A percentile compares a stretch with the other conserved stretches of the same genome.
Evolutionary conservation across 257 asterid species (phyloP).

Genomic region (Solanum infundibuliforme): DNA sequence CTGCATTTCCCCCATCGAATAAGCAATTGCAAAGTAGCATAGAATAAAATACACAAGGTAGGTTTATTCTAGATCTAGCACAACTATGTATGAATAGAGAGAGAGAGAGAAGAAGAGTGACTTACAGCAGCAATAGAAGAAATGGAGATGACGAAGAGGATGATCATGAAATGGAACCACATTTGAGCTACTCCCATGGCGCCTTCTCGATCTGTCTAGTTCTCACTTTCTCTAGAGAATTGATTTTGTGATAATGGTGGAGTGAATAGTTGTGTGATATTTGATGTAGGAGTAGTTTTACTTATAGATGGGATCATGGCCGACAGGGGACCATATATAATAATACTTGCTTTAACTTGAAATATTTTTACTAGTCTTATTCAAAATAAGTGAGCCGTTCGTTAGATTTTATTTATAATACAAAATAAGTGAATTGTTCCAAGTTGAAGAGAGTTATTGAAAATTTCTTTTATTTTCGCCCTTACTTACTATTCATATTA

Average conservation of each 20-base stretch:
- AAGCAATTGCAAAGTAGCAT: background rate
- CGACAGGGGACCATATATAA: background rate
- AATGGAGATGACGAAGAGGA: background rate
- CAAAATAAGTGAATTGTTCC: too few relatives aligned
- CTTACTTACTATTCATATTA: too few relatives aligned
- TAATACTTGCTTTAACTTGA: too few relatives aligned
- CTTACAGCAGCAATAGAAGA: background rate
- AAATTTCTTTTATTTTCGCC: too few relatives aligned
- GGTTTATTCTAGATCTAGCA: background rate
- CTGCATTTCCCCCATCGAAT: background rate
- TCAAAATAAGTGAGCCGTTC: too few relatives aligned
- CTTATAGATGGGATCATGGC: background rate
- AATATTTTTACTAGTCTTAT: too few relatives aligned
- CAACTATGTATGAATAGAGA: background rate
- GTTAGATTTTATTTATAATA: too few relatives aligned
- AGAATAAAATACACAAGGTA: too few relatives aligned
- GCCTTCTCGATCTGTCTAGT: background rate
- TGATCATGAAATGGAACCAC: background rate
- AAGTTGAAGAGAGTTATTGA: too few relatives aligned
- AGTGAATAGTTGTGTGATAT: background rate
- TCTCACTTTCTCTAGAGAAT: background rate
- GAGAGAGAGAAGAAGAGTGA: background rate
- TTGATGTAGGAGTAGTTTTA: background rate
- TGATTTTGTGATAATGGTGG: background rate
- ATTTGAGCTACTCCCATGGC: background rate